A percentile compares a stretch with the other conserved stretches of the same genome.
phyloP scores from a whole-genome alignment of 208 protist species.

The Dictyostelium gargantuum region DNA sequence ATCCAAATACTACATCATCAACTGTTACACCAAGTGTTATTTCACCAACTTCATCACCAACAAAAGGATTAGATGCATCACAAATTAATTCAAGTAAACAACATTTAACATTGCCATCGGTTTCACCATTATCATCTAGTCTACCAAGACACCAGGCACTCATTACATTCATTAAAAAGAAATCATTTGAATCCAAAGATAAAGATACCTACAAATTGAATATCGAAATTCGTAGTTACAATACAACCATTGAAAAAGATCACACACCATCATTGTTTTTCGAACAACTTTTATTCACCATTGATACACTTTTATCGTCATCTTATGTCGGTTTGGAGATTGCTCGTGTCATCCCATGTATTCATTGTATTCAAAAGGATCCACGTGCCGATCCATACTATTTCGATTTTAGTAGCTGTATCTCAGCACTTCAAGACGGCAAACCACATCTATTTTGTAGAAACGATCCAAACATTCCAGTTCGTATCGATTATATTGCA shows the following conservation, averaged over 20 bases:
- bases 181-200: slow-evolving; percentile 15
- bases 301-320: slow-evolving; percentile 7
- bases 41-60: neutral
- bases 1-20: neutral
- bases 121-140: neutral
- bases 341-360: slow-evolving; percentile 51
- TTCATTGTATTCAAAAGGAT: slow-evolving; percentile 36
- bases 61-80: neutral
- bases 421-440: slow-evolving; percentile 45
- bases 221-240: slow-evolving; percentile 9
- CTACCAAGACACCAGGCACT: slow-evolving; percentile 12
- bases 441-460: slow-evolving; percentile 35
- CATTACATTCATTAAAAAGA: slow-evolving; percentile 45
- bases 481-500: slow-evolving; percentile 18
- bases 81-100: neutral
- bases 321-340: slow-evolving; percentile 3
- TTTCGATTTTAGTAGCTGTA: slow-evolving; percentile 52
- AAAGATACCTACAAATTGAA: slow-evolving; percentile 36
- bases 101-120: neutral
- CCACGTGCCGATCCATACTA: slow-evolving; percentile 19
- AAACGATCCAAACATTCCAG: slow-evolving; percentile 15
- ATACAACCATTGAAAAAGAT: neutral
- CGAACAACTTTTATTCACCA: slow-evolving; percentile 31
- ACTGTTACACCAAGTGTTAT: neutral
- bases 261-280: neutral